Base-by-base conservation (phyloP, 768 basidiomycete genomes). In the Psilocybe cyanescens region DNA sequence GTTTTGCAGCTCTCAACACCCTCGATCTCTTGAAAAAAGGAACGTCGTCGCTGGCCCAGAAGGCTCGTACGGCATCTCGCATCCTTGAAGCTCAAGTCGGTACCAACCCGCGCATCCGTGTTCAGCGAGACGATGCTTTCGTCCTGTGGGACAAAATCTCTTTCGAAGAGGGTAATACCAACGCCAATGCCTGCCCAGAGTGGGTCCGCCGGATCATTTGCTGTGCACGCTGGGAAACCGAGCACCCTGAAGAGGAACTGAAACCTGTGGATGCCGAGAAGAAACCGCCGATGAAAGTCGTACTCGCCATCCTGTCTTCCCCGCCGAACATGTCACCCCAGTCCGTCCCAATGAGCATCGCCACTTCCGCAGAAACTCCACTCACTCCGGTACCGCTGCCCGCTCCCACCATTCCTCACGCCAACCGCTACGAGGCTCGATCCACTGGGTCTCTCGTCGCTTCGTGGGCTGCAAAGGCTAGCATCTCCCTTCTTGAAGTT, bases 11-110 rank as follows among this genome's bases (percentile, higher is more conserved):
- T 8, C 82, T 97, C 29, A 96, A 95, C 69, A 96, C 95, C 0
- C 83, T 97, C 2, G 95, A 97, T 71, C 78, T 96, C 1, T 84
- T 97, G 69, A 97, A 97, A 83, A 97, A 97, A 71, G 95, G 95
- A 1, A 87, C 88, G 0, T 90, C 82, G 29, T 76, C 85, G 0
- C 81, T 94, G 9, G 93, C 95, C 0, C 86, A 91, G 70, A 87
- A 89, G 29, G 95, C 95, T 1, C 90, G 95, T 19, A 82, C 89
- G 0, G 95, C 95, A 11, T 94, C 95, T 9, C 89, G 95, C 24
- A 88, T 94, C 55, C 83, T 97, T 46, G 95, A 97, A 73, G 87
- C 89, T 0, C 90, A 93, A 73, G 92, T 95, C 41, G 93, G 93
- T 33, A 82, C 86, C 24, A 94, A 94, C 69, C 83, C 88, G 3